These are phyloP conservation scores for Puccinia hordei DNA, from an alignment of 1,284 basidiomycete genomes.

Conservation along the genomic window DNA sequence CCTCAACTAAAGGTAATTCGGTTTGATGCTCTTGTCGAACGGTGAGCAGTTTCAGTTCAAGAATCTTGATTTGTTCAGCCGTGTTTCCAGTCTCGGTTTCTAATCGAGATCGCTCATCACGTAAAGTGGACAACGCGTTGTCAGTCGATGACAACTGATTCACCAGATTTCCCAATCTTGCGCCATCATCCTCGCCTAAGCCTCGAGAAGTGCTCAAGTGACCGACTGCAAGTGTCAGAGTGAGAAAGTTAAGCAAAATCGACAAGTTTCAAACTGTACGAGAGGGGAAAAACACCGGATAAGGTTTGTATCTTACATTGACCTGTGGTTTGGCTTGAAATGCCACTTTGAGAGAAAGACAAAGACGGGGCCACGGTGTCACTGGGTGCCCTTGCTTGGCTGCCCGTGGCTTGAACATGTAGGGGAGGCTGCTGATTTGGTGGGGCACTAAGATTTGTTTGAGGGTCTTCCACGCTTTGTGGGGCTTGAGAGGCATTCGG, in stretches of 20 bases:
- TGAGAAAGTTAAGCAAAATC: constrained; percentile 15
- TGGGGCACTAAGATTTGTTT: constrained; percentile 18
- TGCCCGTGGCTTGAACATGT: constrained; percentile 27
- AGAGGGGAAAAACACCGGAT: neutral
- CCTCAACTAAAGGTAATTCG: constrained; percentile 74
- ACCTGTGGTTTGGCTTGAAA: constrained; percentile 30
- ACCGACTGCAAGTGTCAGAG: neutral
- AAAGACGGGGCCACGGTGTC: constrained; percentile 43
- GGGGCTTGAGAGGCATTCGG: constrained; percentile 58
- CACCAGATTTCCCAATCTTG: constrained; percentile 79
- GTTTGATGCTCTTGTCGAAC: constrained; percentile 74
- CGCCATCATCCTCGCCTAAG: constrained; percentile 62
- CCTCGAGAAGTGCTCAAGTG: neutral
- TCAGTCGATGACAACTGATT: constrained; percentile 82
- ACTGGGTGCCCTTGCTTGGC: constrained; percentile 52
- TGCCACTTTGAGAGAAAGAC: neutral
- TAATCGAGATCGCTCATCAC: constrained; percentile 59
- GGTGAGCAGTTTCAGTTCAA: constrained; percentile 60
- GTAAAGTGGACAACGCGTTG: constrained; percentile 59
- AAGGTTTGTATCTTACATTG: constrained; percentile 37
- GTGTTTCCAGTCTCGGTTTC: constrained; percentile 64
- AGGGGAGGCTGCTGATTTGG: constrained; percentile 5
- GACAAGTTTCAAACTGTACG: neutral
- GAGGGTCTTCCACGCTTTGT: constrained; percentile 48
- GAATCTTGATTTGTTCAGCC: constrained; percentile 65